Evolutionary conservation across 805 yeast genomes (phyloP).

Genomic region (Maudiozyma serrabonitensis): DNA sequence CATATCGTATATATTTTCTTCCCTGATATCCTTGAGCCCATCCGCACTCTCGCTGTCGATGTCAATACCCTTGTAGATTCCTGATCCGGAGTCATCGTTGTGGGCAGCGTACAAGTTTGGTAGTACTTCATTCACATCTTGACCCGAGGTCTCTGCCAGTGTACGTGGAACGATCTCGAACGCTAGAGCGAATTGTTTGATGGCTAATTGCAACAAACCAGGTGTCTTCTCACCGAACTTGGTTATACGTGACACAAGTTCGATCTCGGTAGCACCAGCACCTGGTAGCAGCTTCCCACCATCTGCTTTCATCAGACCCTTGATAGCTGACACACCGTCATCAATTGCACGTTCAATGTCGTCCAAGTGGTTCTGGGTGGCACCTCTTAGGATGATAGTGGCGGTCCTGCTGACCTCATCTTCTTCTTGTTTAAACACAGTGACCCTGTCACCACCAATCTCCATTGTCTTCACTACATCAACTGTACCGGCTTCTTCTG

Average conservation of each 20-base stretch:
- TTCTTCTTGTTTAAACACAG: conserved; percentile 74
- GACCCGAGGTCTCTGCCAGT: conserved; percentile 88
- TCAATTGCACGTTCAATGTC: conserved; percentile 96
- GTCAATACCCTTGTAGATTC: conserved; percentile 51
- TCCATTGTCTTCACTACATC: conserved; percentile 86
- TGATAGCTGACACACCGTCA: conserved; percentile 89
- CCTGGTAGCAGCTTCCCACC: conserved; percentile 82
- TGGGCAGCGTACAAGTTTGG: conserved; percentile 87
- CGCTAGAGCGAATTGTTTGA: conserved; percentile 87
- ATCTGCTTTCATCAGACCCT: conserved; percentile 72
- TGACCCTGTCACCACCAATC: conserved; percentile 96
- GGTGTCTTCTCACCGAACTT: conserved; percentile 90
- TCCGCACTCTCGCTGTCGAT: conserved; percentile 62
- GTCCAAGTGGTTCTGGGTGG: conserved; percentile 86
- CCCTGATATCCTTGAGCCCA: conserved; percentile 63
- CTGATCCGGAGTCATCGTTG: conserved; percentile 29
- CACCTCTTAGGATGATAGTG: conserved; percentile 90
- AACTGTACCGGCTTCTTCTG: conserved; percentile 84
- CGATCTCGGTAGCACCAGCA: conserved; percentile 93
- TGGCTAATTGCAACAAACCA: conserved; percentile 85
- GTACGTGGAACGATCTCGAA: conserved; percentile 91
- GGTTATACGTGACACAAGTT: conserved; percentile 68
- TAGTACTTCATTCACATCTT: conserved; percentile 81
- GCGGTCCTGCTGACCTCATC: conserved; percentile 65
- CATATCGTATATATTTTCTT: conserved; percentile 67